phyloP scores from a whole-genome alignment of 768 basidiomycete species.

The Termitomyces sp. region DNA sequence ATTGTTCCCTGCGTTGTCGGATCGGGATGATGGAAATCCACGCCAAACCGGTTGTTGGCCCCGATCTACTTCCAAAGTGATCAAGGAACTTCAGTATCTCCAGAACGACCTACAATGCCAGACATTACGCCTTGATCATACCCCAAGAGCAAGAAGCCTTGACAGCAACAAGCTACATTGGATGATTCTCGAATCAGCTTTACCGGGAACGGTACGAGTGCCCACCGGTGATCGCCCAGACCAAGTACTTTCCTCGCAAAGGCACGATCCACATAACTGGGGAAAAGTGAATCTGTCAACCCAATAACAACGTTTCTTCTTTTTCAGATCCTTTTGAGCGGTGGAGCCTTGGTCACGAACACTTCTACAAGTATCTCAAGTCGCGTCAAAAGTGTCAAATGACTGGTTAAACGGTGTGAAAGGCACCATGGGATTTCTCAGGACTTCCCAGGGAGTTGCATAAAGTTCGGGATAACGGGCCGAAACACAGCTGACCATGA shows the following conservation, averaged over 20 bases:
- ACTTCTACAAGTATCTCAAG: not conserved
- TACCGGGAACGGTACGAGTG: not conserved
- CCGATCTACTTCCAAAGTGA: slow-evolving; percentile 25
- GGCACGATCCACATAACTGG: slow-evolving; percentile 31
- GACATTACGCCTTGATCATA: slow-evolving; percentile 43
- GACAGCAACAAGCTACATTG: slow-evolving; percentile 33
- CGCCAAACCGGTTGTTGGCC: slow-evolving; percentile 37
- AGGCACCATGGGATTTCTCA: not conserved
- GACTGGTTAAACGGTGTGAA: not conserved
- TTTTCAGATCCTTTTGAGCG: not conserved
- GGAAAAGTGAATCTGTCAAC: not conserved
- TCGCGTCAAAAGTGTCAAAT: not conserved
- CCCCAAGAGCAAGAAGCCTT: slow-evolving; percentile 33
- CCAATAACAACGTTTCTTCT: not conserved
- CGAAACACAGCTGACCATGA: not conserved
- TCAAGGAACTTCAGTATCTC: not conserved
- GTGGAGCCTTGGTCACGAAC: not conserved
- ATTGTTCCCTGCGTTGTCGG: slow-evolving; percentile 36
- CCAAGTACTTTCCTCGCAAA: slow-evolving; percentile 31
- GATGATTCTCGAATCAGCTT: not conserved
- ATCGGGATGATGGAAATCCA: slow-evolving; percentile 32
- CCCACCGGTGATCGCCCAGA: slow-evolving; percentile 36
- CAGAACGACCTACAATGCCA: slow-evolving; percentile 25
- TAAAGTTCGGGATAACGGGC: not conserved
- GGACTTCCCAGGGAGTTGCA: not conserved